Evolutionary conservation across 306 rosid genomes (phyloP), one percentile per base, ranked within the genome.

Genomic region (Delonix regia): DNA sequence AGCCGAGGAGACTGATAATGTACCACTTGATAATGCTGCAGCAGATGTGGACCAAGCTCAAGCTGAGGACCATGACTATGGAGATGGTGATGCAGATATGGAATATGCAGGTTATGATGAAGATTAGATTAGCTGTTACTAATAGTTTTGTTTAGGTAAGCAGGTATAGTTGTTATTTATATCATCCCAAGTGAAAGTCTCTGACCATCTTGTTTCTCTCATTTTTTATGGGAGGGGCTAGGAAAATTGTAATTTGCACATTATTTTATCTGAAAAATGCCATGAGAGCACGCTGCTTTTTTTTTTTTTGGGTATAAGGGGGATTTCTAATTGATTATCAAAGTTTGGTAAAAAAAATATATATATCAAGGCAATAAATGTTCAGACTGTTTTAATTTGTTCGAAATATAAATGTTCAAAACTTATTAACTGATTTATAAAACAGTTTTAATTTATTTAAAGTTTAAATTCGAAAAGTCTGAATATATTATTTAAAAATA

Each of bases 61-160:
- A 41, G 82, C 74, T n/a, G 86, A 82, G 27, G 88, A 82, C 21
- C 36, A 66, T 2, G 84, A 71, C 14, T 41, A 81, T 51, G 88
- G 83, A 52, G 88, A 77, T 47, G 88, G 73, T 0, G 88, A 78
- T 10, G 86, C 12, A 2, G 85, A 70, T 41, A 70, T 85, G 86
- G 60, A 71, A 16, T 47, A 57, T 51, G 82, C 47, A 4, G 86
- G 82, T 48, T 72, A 1, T 3, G 86, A 82, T 44, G 82, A 85
- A 3, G 83, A 80, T 44, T 80, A 83, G 74, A 0, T 38, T 57
- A 69, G 60, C 16, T 68, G 39, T 53, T 55, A 44, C 34, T 2
- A 13, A 25, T 30, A 21, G 39, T 57, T n/a, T n/a, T 79, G 62
- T 75, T 69, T 79, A 25, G 60, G n/a, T n/a, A 69, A 71, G 62